A percentile compares a stretch with the other conserved stretches of the same genome.
These are phyloP conservation scores for Corymbia calophylla DNA, from an alignment of 441 rosid species.

Conservation along the genomic window DNA sequence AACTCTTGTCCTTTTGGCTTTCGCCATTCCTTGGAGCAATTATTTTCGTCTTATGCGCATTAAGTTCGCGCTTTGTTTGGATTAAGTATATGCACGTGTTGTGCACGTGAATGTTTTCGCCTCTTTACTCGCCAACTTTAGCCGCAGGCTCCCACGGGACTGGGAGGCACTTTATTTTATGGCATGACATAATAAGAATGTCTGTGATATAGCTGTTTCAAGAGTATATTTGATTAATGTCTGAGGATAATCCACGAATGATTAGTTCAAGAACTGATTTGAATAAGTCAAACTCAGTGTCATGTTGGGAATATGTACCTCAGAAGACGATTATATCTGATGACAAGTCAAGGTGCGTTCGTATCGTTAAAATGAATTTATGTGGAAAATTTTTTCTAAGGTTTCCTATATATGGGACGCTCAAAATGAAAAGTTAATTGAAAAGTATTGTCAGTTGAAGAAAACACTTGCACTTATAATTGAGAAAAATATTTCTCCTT, in stretches of 20 bases:
- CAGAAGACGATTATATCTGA: neutral
- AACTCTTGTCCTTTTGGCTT: neutral
- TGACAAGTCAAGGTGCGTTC: no score
- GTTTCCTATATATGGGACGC: no score
- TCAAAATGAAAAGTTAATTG: no score
- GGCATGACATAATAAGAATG: neutral
- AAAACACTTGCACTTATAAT: neutral
- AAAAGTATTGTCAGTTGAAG: neutral
- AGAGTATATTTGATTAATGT: no score
- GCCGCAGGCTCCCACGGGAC: neutral
- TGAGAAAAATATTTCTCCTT: neutral
- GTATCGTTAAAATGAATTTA: no score
- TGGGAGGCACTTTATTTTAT: neutral
- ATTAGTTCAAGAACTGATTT: no score
- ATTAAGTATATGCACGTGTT: neutral
- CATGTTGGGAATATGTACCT: neutral
- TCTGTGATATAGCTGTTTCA: neutral
- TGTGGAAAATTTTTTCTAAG: no score
- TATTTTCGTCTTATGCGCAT: rapidly evolving
- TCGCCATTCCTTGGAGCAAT: neutral
- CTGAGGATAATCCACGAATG: no score
- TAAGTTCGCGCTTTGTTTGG: neutral
- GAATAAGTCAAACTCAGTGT: no score
- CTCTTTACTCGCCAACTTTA: neutral
- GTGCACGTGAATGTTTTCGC: neutral